Base-by-base conservation (phyloP, 176 grass and related monocot genomes). In the Oryza meridionalis region DNA sequence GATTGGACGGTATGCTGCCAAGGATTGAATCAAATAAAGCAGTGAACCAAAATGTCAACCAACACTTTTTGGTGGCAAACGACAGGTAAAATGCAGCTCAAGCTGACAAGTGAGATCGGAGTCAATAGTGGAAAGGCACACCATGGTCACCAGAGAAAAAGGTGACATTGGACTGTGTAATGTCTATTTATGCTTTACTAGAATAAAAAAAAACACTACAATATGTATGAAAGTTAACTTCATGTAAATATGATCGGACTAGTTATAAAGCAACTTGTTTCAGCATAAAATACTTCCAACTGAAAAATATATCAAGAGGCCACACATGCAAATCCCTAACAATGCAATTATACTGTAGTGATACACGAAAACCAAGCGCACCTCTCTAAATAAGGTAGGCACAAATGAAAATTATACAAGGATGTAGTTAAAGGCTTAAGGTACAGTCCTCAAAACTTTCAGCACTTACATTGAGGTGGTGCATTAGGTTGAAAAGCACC, bases 401-500 rank as follows among this genome's bases (percentile, higher is more conserved):
- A 50, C 0, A 75, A 33, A 22, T 62, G n/a, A 76, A 16, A 66
- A 49, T 11, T 35, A 53, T 40, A 8, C 15, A 80, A 69, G 29
- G 13, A 24, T 31, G 29, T 69, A 31, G 8, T 53, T 70, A 77
- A 50, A 85, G 70, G 24, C 64, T 43, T 10, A 43, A 43, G 42
- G 70, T 50, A 67, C 19, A 33, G 67, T 65, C 26, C 42, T 40
- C 71, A 64, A 42, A 72, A 38, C 12, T 43, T 51, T 79, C 43
- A 62, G 42, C 69, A 84, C 89, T 80, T 90, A 90, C 89, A 90
- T 67, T 72, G 89, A 37, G 84, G 81, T 76, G 84, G 80, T 21
- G 89, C 89, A 80, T 80, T 87, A 0, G 75, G 81, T 73, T 90
- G 84, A 76, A 90, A 90, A 72, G 73, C 17, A 87, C 83, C 92